phyloP scores from a whole-genome alignment of 1,139 yeast species.

The Blastobotrys arbuscula region DNA sequence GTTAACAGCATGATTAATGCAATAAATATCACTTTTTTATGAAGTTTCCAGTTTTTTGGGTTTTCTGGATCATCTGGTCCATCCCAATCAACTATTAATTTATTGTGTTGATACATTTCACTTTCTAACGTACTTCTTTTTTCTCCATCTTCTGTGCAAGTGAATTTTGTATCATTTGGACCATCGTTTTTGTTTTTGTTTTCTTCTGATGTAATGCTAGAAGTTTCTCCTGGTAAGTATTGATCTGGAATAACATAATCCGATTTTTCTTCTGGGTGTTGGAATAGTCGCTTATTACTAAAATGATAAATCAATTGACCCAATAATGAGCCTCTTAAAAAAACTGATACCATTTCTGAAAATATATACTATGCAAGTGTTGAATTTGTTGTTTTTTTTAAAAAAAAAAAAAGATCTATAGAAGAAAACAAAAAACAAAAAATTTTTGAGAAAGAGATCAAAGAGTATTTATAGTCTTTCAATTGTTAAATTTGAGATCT shows the following conservation, averaged over 20 bases:
- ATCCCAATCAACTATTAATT: conserved; percentile 38
- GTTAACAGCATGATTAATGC: conserved; percentile 44
- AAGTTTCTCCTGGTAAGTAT: conserved; percentile 1
- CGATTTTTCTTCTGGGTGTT: conserved; percentile 17
- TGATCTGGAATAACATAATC: conserved; percentile 19
- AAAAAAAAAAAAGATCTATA: no score
- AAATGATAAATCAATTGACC: conserved; percentile 18
- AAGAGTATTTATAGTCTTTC: no score
- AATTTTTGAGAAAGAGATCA: no score
- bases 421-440: no score
- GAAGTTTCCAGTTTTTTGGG: conserved; percentile 51
- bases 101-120: background rate
- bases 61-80: conserved; percentile 52
- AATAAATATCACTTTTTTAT: conserved; percentile 39
- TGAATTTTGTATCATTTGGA: background rate
- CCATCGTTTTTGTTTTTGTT: background rate
- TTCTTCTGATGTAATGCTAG: background rate
- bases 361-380: no score
- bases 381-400: no score
- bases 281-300: conserved; percentile 14
- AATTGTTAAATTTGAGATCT: no score
- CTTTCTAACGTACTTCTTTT: background rate
- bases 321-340: conserved; percentile 13
- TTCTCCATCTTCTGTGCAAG: background rate
- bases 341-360: conserved; percentile 5